Evolutionary conservation across 1,284 basidiomycete species (phyloP), one percentile per base, ranked within the genome.

Genomic region (Fomitopsis schrenkii): DNA sequence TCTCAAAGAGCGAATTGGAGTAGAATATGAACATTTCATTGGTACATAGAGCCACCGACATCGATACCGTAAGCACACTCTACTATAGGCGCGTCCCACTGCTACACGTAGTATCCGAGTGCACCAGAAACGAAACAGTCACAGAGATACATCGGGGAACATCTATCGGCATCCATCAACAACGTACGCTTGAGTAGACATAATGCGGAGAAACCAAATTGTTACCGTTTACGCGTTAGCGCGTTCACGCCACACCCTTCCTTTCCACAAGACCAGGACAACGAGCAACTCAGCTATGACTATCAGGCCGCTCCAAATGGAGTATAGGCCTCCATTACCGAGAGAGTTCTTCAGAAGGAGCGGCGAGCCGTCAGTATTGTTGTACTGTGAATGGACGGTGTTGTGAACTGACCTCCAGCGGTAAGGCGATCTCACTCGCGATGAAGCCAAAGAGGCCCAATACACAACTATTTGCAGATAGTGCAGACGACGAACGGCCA

Each of bases 321-420:
- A 87, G 70, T 92, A 94, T 57, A 90, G 76, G 67, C 91, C 91
- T 8, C 91, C 92, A 60, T 88, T 85, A 0, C 86, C 86, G 44
- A 87, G 79, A 0, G 77, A 72, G 58, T 81, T 74, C 75, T 84
- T 63, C 14, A 58, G 4, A 5, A 5, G 30, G 1, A 33, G 30
- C 30, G 8, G 30, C 30, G 30, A 8, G 30, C 8, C 30, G 30
- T 33, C 30, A 33, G 30, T 33, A 33, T 33, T 5, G 0, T 33
- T 33, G 8, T 8, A 33, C 30, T 33, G 30, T 33, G 30, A 5
- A 33, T 33, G 8, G 30, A 22, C 6, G 5, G 12, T 22, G n/a
- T 22, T 3, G 17, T 26, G 17, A 12, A 66, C 71, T 40, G 61
- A 85, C 86, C 78, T 89, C 86, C 30, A 91, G 71, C 0, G 88